These are phyloP conservation scores for Codiaeum variegatum DNA, from an alignment of 441 rosid species.

Conservation along the genomic window DNA sequence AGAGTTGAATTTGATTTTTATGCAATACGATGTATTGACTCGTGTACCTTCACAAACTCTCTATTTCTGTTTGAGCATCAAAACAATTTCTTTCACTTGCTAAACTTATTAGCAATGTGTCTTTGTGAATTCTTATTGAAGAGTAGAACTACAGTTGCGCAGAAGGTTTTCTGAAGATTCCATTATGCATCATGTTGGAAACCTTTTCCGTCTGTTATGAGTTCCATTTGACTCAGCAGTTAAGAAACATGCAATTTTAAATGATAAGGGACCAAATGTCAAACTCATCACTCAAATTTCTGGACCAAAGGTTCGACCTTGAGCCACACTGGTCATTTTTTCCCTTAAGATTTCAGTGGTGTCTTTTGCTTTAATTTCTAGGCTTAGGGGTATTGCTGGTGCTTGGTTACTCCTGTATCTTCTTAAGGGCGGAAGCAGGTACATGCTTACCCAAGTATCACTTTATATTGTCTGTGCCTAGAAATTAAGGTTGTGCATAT, in stretches of 20 bases:
- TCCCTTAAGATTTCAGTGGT: neutral
- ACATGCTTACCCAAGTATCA: no score
- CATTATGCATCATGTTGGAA: neutral
- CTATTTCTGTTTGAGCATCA: neutral
- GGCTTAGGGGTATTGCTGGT: neutral
- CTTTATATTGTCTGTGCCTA: no score
- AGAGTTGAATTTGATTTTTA: neutral
- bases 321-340: neutral
- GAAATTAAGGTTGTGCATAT: neutral
- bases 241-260: neutral
- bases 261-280: neutral
- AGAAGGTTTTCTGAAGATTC: neutral
- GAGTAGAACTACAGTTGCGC: neutral
- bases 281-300: neutral
- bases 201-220: neutral
- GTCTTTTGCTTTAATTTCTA: neutral
- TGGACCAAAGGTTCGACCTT: neutral
- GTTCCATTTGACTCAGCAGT: neutral
- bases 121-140: neutral
- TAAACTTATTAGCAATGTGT: neutral
- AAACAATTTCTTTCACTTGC: neutral
- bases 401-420: no score
- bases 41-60: neutral
- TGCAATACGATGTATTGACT: neutral
- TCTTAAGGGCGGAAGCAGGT: no score